Conservation (phyloP, 495 filamentous ascomycete species). For the Aspergillus indologenus region DNA sequence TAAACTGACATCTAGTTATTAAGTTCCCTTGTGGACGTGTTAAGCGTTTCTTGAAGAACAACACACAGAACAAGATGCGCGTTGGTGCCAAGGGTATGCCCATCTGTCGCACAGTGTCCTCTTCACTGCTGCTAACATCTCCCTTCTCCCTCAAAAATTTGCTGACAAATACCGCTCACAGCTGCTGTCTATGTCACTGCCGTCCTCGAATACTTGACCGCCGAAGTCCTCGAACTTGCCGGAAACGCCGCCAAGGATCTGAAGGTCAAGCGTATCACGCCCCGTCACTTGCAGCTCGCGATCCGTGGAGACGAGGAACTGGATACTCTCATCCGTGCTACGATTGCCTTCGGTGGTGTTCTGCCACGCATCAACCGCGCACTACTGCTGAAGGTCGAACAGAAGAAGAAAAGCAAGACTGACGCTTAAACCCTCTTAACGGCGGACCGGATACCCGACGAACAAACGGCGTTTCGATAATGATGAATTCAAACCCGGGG, state of each 20-base stretch:
- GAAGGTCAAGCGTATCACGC: conserved; percentile 99
- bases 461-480: conserved; percentile 28
- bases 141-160: not conserved
- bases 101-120: not conserved
- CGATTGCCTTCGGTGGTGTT: conserved; percentile 97
- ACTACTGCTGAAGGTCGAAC: conserved; percentile 94
- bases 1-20: conserved; percentile 17
- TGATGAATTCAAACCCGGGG: conserved; percentile 25
- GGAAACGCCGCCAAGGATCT: conserved; percentile 99
- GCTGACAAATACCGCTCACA: conserved; percentile 24
- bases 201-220: conserved; percentile 96
- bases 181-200: conserved; percentile 98
- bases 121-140: conserved; percentile 5
- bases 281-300: conserved; percentile 94
- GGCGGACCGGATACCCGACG: conserved; percentile 23
- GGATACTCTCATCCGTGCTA: conserved; percentile 94
- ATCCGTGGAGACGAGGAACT: conserved; percentile 98
- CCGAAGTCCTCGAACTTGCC: conserved; percentile 96
- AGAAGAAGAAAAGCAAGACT: conserved; percentile 94
- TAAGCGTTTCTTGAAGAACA: conserved; percentile 99
- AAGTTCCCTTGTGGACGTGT: conserved; percentile 99
- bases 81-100: conserved; percentile 84
- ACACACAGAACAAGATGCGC: conserved; percentile 99
- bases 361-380: conserved; percentile 98
- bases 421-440: conserved; percentile 34